phyloP scores from a whole-genome alignment of 164 flowering plant species.

The Macadamia integrifolia region DNA sequence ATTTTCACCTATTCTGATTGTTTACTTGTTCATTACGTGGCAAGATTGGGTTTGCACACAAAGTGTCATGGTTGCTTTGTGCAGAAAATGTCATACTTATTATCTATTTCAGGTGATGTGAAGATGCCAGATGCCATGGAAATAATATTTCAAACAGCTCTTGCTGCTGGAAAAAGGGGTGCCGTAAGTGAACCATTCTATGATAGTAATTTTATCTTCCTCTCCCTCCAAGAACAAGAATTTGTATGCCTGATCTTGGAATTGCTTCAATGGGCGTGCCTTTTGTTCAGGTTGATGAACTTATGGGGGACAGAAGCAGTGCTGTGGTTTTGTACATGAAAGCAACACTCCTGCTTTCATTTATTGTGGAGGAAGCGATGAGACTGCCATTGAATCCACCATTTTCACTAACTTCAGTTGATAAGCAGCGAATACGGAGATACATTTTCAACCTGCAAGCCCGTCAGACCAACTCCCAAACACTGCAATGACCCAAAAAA shows the following conservation, averaged over 20 bases:
- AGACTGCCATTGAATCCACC: constrained; percentile 43
- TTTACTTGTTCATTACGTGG: not conserved
- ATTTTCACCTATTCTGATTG: not conserved
- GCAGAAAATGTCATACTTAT: not conserved
- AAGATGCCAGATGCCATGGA: constrained; percentile 60
- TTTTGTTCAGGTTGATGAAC: constrained; percentile 42
- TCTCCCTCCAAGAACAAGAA: not conserved
- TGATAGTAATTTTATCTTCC: not conserved
- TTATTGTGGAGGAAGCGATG: constrained; percentile 41
- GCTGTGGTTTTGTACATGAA: constrained; percentile 38
- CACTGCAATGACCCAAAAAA: constrained; percentile 5
- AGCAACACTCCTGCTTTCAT: constrained; percentile 42
- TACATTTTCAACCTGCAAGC: constrained; percentile 32
- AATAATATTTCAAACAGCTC: constrained; percentile 37
- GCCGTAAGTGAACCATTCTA: constrained; percentile 34
- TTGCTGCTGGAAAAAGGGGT: constrained; percentile 34
- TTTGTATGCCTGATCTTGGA: not conserved
- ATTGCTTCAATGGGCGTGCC: constrained; percentile 1
- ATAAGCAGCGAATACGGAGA: constrained; percentile 30
- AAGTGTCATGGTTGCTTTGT: too few species aligned
- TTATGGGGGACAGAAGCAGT: constrained; percentile 27
- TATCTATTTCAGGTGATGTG: constrained; percentile 27
- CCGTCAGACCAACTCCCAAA: constrained; percentile 21
- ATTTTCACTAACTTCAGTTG: constrained; percentile 27
- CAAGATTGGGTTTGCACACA: not conserved